Percentiles rank a stretch among this genome's conserved stretches.
phyloP scores from a whole-genome alignment of 129 eudicot genomes.

The Daucus carota region DH1_v3.0 NC_030387.2:5391001-5391500 shows the following conservation, averaged over 20 bases:
- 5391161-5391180: constrained; percentile 87
- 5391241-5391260: constrained; percentile 87
- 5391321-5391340: neutral
- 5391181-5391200: constrained; percentile 61
- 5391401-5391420: neutral
- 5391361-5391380: neutral
- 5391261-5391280: constrained; percentile 56
- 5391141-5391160: constrained; percentile 60
- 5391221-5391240: constrained; percentile 83
- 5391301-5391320: constrained; percentile 37
- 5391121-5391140: constrained; percentile 83
- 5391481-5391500: neutral
- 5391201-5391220: constrained; percentile 69
- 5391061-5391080: constrained; percentile 36
- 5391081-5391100: constrained; percentile 19
- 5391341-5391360: neutral
- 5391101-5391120: constrained; percentile 24
- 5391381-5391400: neutral
- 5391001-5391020: neutral
- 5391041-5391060: constrained; percentile 21
- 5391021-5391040: constrained; percentile 14
- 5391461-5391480: neutral
- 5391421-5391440: no score
- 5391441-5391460: no score
- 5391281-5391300: constrained; percentile 56